A percentile compares a stretch with the other conserved stretches of the same genome.
Evolutionary conservation across 805 yeast species (phyloP).

Genomic region (Zygotorulaspora chibaensis): DNA sequence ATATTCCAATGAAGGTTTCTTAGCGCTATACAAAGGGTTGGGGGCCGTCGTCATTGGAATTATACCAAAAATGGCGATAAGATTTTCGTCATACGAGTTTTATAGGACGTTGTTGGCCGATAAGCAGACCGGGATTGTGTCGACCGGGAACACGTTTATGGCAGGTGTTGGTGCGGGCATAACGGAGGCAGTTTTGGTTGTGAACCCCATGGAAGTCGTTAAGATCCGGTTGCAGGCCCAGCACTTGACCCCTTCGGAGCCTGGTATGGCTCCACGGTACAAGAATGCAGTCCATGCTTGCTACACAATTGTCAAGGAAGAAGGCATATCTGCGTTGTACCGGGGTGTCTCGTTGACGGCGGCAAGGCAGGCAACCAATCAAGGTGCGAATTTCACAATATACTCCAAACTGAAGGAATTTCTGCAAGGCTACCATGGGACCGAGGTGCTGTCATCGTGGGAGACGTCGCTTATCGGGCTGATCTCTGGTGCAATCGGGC

Average conservation of each 20-base stretch:
- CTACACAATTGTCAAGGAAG: conserved; percentile 78
- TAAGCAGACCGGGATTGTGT: conserved; percentile 54
- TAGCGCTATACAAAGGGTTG: conserved; percentile 88
- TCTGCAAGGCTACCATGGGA: conserved; percentile 57
- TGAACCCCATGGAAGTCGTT: conserved; percentile 96
- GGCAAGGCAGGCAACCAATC: conserved; percentile 96
- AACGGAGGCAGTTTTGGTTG: conserved; percentile 91
- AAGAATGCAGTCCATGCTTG: conserved; percentile 91
- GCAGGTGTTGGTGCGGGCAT: conserved; percentile 98
- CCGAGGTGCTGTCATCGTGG: conserved; percentile 75
- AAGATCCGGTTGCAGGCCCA: conserved; percentile 96
- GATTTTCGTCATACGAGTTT: conserved; percentile 91
- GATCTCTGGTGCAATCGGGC: conserved; percentile 94
- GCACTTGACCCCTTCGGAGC: conserved; percentile 44
- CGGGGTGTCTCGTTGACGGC: conserved; percentile 95
- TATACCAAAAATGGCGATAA: conserved; percentile 96
- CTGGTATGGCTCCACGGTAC: conserved; percentile 66
- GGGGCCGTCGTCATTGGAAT: conserved; percentile 97
- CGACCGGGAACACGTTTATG: conserved; percentile 71
- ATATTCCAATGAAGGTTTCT: conserved; percentile 71
- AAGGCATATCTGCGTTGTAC: conserved; percentile 83
- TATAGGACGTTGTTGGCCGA: conserved; percentile 67
- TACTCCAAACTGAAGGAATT: conserved; percentile 77
- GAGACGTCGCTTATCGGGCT: conserved; percentile 91
- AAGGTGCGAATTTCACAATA: conserved; percentile 96